These are phyloP conservation scores for Penicillium simplicissimum DNA, from an alignment of 495 filamentous ascomycete genomes.

Conservation along the genomic window DNA sequence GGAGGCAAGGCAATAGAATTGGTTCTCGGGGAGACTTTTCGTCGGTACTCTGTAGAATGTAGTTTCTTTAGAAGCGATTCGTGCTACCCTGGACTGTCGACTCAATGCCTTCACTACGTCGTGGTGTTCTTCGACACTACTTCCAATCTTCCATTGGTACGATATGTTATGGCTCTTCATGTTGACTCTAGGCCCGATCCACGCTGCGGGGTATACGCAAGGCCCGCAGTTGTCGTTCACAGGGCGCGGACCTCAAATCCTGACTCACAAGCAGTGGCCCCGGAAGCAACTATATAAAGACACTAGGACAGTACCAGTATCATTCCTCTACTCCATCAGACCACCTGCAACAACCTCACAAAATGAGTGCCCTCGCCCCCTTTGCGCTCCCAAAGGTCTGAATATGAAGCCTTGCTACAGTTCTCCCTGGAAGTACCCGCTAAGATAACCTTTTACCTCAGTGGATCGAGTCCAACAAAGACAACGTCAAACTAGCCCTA, in stretches of 20 bases:
- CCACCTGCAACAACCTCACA: background rate
- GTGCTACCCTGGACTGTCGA: background rate
- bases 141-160: background rate
- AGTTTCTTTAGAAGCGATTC: background rate
- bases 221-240: background rate
- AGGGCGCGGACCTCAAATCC: background rate
- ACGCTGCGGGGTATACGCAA: background rate
- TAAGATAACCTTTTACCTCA: background rate
- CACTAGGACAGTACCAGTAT: too few relatives aligned
- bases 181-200: background rate
- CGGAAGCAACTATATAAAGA: background rate
- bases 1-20: conserved; percentile 1
- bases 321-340: background rate
- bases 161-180: background rate
- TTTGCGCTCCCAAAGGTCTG: conserved; percentile 13
- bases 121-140: background rate
- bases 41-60: background rate
- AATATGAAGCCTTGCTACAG: background rate
- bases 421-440: background rate
- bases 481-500: background rate
- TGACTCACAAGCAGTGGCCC: background rate
- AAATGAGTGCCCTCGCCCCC: background rate
- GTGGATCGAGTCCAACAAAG: conserved; percentile 3
- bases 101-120: background rate
- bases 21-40: background rate